A percentile compares a stretch with the other conserved stretches of the same genome.
These are phyloP conservation scores for Pinus tabuliformis DNA, from an alignment of 75 land plant species.

Conservation along the genomic window DNA sequence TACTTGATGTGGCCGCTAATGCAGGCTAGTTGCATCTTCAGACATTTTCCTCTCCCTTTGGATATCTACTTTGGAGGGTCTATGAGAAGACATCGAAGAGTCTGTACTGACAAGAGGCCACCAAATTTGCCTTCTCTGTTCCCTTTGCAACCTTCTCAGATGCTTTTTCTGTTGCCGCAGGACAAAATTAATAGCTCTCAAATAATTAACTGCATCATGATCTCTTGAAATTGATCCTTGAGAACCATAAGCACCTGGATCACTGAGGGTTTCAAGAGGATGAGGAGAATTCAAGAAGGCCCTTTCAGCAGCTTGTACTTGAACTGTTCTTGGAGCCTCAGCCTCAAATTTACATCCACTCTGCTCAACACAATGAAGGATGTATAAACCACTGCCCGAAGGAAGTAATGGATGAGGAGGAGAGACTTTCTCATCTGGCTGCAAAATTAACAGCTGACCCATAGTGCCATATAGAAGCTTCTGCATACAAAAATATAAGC, in stretches of 20 bases:
- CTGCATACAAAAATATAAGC: conserved; percentile 32
- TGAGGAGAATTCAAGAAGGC: conserved; percentile 73
- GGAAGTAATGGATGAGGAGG: conserved; percentile 74
- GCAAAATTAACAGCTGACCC: conserved; percentile 71
- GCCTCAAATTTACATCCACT: not conserved
- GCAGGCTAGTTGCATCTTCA: not conserved
- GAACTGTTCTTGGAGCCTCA: not conserved
- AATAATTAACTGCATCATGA: conserved; percentile 71
- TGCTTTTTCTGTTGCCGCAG: conserved; percentile 29
- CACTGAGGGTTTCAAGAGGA: conserved; percentile 65
- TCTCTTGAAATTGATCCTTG: conserved; percentile 73
- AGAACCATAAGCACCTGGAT: conserved; percentile 66
- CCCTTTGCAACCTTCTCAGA: conserved; percentile 17
- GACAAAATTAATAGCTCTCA: conserved; percentile 48
- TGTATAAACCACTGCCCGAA: conserved; percentile 52
- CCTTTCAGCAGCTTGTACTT: conserved; percentile 25
- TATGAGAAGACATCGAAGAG: not conserved
- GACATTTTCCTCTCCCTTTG: not conserved
- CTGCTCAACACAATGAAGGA: conserved; percentile 16
- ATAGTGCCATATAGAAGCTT: conserved; percentile 68
- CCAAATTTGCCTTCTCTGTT: conserved; percentile 31
- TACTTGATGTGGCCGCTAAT: not conserved
- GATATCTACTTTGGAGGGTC: not conserved
- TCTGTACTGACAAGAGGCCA: conserved; percentile 28
- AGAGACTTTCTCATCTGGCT: conserved; percentile 64